Conservation (phyloP, 805 yeast species). For the Kazachstania martiniae region DNA sequence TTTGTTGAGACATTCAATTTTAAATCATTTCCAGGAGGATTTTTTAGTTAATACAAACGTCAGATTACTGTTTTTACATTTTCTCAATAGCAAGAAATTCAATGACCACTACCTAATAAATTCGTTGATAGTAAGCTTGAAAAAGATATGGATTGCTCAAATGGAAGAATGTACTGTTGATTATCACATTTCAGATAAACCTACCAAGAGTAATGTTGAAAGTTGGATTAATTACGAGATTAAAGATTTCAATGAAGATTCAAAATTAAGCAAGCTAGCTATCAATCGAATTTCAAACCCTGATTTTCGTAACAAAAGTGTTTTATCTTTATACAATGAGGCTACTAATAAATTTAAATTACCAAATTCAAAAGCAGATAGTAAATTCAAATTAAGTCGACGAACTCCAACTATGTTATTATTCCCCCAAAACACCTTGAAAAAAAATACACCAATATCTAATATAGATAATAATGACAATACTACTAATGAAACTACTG, state of each 20-base stretch:
- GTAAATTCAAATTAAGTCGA: constrained; percentile 3
- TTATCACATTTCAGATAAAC: constrained; percentile 16
- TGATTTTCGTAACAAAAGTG: constrained; percentile 22
- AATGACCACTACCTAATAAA: constrained; percentile 18
- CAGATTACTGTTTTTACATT: constrained; percentile 33
- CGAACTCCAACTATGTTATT: constrained; percentile 25
- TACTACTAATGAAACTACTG: neutral
- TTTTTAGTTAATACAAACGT: constrained; percentile 46
- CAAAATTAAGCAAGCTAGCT: constrained; percentile 24
- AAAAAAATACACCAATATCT: neutral
- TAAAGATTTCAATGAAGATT: constrained; percentile 15
- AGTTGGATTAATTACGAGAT: constrained; percentile 19
- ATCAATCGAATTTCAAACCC: constrained; percentile 23
- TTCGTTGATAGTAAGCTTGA: constrained; percentile 35
- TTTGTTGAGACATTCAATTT: constrained; percentile 77
- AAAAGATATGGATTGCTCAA: constrained; percentile 37
- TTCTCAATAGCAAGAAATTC: constrained; percentile 28
- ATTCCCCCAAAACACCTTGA: constrained; percentile 18
- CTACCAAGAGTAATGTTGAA: constrained; percentile 4
- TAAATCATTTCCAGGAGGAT: constrained; percentile 81
- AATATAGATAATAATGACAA: neutral
- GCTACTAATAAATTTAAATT: constrained; percentile 7
- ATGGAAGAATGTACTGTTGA: constrained; percentile 22
- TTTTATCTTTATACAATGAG: constrained; percentile 21
- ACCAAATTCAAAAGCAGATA: constrained; percentile 5